These are phyloP conservation scores for Coemansia sp. DNA, from an alignment of 192 early-diverging fungal species.

Conservation along the genomic window DNA sequence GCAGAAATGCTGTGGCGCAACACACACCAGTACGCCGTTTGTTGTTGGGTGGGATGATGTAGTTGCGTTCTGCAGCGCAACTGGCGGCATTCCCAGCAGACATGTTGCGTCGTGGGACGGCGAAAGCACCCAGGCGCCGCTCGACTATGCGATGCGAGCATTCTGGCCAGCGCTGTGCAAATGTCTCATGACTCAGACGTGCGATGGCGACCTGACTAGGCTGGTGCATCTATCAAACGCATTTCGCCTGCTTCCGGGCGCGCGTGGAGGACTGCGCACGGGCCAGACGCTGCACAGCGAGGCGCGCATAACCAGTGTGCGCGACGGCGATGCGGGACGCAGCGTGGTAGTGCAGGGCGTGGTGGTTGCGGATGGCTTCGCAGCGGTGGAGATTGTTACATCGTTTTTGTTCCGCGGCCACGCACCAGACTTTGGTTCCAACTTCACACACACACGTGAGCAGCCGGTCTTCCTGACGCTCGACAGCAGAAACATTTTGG, in stretches of 20 bases:
- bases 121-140: constrained; percentile 61
- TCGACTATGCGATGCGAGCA: constrained; percentile 93
- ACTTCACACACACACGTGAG: constrained; percentile 79
- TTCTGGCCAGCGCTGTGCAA: constrained; percentile 87
- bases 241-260: constrained; percentile 72
- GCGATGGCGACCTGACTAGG: constrained; percentile 84
- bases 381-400: constrained; percentile 75
- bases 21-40: background rate
- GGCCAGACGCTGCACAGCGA: constrained; percentile 74
- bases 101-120: constrained; percentile 61
- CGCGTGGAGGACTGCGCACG: constrained; percentile 56
- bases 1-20: background rate
- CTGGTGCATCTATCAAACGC: constrained; percentile 91
- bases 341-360: constrained; percentile 78
- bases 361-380: constrained; percentile 59
- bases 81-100: constrained; percentile 63
- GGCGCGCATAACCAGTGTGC: constrained; percentile 75
- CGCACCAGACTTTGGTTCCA: constrained; percentile 73
- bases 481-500: constrained; percentile 66
- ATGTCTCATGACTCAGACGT: constrained; percentile 84
- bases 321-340: constrained; percentile 83
- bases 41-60: constrained; percentile 57
- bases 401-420: constrained; percentile 85
- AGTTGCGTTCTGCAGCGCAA: constrained; percentile 77
- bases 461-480: constrained; percentile 71